Percentiles rank a stretch among this genome's conserved stretches.
Evolutionary conservation across 148 eudicot species (phyloP).

Genomic region (Cornus kousa): DNA sequence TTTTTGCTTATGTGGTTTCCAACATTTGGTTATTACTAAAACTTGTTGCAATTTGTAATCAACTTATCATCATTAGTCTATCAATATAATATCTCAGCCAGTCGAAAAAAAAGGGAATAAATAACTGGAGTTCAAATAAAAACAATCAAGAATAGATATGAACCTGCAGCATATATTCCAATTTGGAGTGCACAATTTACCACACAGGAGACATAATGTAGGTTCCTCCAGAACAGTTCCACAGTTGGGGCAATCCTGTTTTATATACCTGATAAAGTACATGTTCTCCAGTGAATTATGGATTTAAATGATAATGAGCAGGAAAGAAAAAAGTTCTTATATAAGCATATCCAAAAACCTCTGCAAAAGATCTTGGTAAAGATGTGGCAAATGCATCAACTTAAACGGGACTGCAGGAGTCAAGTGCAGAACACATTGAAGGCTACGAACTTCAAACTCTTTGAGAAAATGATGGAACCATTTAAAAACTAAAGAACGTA

Average conservation of each 20-base stretch:
- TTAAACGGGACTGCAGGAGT: conserved; percentile 76
- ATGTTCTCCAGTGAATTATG: not conserved
- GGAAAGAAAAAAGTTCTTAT: not conserved
- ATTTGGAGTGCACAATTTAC: conserved; percentile 76
- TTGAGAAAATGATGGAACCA: conserved; percentile 68
- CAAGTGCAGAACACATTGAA: conserved; percentile 32
- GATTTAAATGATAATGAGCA: not conserved
- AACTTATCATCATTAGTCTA: no score
- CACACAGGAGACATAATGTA: conserved; percentile 89
- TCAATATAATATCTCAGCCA: not conserved
- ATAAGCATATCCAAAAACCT: conserved; percentile 42
- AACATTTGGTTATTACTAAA: no score
- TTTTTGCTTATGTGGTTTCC: no score
- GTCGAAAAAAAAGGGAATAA: not conserved
- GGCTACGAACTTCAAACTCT: conserved; percentile 35
- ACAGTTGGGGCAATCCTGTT: conserved; percentile 68
- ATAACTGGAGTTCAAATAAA: not conserved
- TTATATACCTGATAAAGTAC: conserved; percentile 66
- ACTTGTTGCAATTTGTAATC: no score
- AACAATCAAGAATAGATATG: not conserved
- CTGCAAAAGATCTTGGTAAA: conserved; percentile 91
- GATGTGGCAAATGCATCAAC: conserved; percentile 72
- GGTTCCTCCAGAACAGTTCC: conserved; percentile 54
- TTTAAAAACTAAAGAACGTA: conserved; percentile 43
- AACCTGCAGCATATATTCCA: conserved; percentile 98